Conservation (phyloP, 345 rosid genomes). For the Murraya koenigii region DNA sequence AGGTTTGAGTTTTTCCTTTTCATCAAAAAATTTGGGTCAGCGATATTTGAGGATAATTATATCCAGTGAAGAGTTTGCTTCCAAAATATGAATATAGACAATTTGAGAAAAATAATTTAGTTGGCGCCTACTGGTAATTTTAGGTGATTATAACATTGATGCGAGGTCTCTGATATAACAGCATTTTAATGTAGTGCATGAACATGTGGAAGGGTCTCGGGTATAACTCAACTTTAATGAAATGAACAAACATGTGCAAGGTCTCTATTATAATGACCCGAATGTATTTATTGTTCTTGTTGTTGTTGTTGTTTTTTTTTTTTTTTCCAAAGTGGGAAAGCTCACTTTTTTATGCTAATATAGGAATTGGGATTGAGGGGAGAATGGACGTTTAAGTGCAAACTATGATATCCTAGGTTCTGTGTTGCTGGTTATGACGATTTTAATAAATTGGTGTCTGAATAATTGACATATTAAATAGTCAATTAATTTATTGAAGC, state of each 20-base stretch:
- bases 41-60: not conserved
- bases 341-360: not conserved
- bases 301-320: too few species aligned
- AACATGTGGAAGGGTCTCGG: not conserved
- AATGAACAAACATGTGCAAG: not conserved
- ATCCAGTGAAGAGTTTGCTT: not conserved
- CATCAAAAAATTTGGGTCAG: not conserved
- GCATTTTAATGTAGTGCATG: not conserved
- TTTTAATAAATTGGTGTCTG: not conserved
- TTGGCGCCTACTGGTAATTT: not conserved
- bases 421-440: constrained; percentile 1
- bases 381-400: not conserved
- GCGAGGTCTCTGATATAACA: not conserved
- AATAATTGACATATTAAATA: not conserved
- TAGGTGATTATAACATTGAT: not conserved
- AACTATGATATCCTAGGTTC: not conserved
- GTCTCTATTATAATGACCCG: not conserved
- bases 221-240: not conserved
- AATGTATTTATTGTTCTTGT: too few species aligned
- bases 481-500: not conserved
- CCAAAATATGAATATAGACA: not conserved
- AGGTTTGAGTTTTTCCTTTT: constrained; percentile 45
- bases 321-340: not conserved
- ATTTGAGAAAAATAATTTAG: not conserved
- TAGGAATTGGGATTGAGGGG: not conserved